Base-by-base conservation (phyloP, 208 protist species). In the Trypanosoma platydactyli region DNA sequence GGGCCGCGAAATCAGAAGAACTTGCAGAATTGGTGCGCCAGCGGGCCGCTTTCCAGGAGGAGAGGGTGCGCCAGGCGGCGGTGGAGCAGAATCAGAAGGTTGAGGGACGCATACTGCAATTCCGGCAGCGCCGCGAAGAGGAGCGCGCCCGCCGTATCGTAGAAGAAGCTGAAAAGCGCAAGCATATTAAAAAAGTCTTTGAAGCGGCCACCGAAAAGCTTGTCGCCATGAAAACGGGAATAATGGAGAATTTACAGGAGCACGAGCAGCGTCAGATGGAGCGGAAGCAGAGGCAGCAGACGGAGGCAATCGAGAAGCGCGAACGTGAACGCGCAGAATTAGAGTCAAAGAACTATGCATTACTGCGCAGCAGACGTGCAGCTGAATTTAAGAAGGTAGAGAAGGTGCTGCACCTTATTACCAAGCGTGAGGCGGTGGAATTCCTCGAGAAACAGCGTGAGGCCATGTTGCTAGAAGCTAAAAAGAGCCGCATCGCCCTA, bases 311-410 rank as follows among this genome's bases (percentile, higher is more conserved):
- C 46, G 66, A 80, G 52, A 76, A 68, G 22, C 71, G 66, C 7
- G 89, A 92, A 57, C 59, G 73, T 5, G 80, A 92, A 52, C 77
- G 82, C 25, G 84, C 91, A 68, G 77, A 77, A 40, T 71, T 79
- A 61, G 77, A 83, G 48, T 57, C 54, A 22, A 92, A 88, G 66
- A 56, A 75, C 13, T 91, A 83, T 60, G 76, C 73, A 0, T 80
- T 93, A 29, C 57, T 77, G 42, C 80, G 85, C 67, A 77, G 80
- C 49, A 80, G 88, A 50, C 86, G 86, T 30, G 63, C 84, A 54
- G 62, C 77, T 15, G 87, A 93, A 72, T 95, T 88, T 70, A 50
- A 64, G 3, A 95, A 93, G 61, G 72, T 95, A 20, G 57, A 77
- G 61, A 85, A 63, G 42, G 77, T 91, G 3, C 68, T 76, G 4